Evolutionary conservation across 441 rosid genomes (phyloP).

Genomic region (Sinapis alba): DNA sequence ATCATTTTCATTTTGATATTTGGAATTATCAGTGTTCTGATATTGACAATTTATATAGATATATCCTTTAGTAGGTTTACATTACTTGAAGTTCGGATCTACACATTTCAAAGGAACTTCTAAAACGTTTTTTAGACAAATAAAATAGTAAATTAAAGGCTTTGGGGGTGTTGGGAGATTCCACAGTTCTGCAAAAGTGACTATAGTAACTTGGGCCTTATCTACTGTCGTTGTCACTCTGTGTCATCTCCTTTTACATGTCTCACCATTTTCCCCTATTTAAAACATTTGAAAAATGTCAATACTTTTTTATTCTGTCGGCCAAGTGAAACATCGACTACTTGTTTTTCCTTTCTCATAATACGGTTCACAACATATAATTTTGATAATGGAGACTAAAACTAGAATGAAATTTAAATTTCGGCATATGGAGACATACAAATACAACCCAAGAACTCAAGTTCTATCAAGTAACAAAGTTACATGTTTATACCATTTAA

Average conservation of each 20-base stretch:
- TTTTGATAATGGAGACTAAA: background rate
- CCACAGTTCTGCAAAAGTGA: conserved; percentile 37
- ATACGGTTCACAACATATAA: background rate
- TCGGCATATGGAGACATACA: background rate
- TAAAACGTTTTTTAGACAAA: conserved; percentile 5
- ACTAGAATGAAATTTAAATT: background rate
- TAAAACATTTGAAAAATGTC: conserved; percentile 26
- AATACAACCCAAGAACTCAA: background rate
- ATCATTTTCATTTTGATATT: background rate
- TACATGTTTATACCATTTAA: background rate
- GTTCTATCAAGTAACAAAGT: background rate
- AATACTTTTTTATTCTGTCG: conserved; percentile 18
- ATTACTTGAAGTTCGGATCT: background rate
- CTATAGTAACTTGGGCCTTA: conserved; percentile 39
- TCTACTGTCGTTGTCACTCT: conserved; percentile 37
- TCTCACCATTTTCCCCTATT: conserved; percentile 29
- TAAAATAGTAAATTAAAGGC: conserved; percentile 2
- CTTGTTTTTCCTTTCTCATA: background rate
- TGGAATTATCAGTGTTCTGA: background rate
- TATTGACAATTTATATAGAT: background rate
- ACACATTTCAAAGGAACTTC: conserved; percentile 2
- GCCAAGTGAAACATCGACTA: conserved; percentile 18
- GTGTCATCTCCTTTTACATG: conserved; percentile 31
- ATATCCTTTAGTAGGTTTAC: background rate
- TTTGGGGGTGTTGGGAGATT: conserved; percentile 29